Evolutionary conservation across 345 rosid genomes (phyloP), one percentile per base, ranked within the genome.

Genomic region (Erodium maritimum): DNA sequence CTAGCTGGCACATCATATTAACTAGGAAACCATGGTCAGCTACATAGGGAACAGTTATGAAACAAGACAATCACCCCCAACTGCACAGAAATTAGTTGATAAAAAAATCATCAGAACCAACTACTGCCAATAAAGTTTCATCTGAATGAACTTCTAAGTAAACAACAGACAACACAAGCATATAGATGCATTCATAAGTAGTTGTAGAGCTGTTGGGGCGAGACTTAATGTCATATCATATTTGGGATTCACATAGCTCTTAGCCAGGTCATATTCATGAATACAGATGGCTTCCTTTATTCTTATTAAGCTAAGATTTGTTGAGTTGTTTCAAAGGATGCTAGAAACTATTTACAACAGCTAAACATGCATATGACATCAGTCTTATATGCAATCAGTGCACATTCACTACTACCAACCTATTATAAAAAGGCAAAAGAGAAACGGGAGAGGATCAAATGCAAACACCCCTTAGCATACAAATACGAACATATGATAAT

Each of bases 351-450:
- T 14, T 10, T 37, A 12, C 33, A 59, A 59, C 25, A 9, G 54
- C 55, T 53, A 54, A 59, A 20, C 24, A 29, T 5, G 29, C 13
- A 46, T 12, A 65, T 4, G 37, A 8, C 19, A 59, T 51, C 10
- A 51, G 19, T 7, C 48, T 7, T 42, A 16, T 14, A 42, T 12
- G 48, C 17, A 10, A 42, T 14, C 14, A 42, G 17, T 51, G 23
- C 22, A 45, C 5, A 21, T 20, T 25, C 23, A 45, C 56, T 50
- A 46, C 54, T 37, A 50, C 34, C 67, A 61, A 59, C 21, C 45
- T 56, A 21, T 48, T 48, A 54, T 29, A 22, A 24, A 52, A 61
- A 51, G 16, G 66, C 61, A 66, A n/a, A n/a, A n/a, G n/a, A n/a
- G n/a, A n/a, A n/a, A n/a, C n/a, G n/a, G n/a, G n/a, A n/a, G n/a